Evolutionary conservation across 441 rosid species (phyloP).

Genomic region (Erodium moschatum): DNA sequence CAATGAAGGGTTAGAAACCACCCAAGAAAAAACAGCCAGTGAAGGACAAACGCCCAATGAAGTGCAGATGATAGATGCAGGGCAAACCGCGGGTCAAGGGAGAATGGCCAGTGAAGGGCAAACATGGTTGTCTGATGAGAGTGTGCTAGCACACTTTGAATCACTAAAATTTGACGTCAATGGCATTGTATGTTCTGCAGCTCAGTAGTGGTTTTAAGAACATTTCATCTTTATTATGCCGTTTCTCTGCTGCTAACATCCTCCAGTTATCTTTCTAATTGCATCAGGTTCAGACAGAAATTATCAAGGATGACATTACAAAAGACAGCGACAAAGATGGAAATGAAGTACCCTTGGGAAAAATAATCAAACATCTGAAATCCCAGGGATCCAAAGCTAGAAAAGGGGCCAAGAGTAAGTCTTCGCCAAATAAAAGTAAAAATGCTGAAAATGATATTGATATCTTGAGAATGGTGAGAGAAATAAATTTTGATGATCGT

Average conservation of each 20-base stretch:
- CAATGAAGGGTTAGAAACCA: conserved; percentile 26
- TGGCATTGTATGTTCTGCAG: conserved; percentile 42
- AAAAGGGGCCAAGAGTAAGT: conserved; percentile 46
- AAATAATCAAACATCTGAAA: conserved; percentile 64
- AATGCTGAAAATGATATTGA: conserved; percentile 67
- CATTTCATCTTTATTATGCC: conserved; percentile 43
- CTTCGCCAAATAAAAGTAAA: conserved; percentile 37
- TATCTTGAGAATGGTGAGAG: conserved; percentile 86
- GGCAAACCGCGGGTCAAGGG: conserved; percentile 28
- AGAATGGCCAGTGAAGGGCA: conserved; percentile 9
- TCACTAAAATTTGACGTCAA: conserved; percentile 55
- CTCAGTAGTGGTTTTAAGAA: conserved; percentile 10
- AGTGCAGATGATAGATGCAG: not conserved
- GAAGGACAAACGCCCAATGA: not conserved
- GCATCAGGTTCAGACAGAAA: conserved; percentile 45
- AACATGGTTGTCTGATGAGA: conserved; percentile 78
- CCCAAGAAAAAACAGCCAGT: not conserved
- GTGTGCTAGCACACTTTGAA: conserved; percentile 58
- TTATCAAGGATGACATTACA: conserved; percentile 33
- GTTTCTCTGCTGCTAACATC: conserved; percentile 17
- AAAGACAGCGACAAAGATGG: conserved; percentile 40
- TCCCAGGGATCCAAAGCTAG: conserved; percentile 54
- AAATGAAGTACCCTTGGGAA: conserved; percentile 71
- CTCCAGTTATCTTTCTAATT: conserved; percentile 16
- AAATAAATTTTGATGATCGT: conserved; percentile 69